These are phyloP conservation scores for Aspergillus saccharolyticus DNA, from an alignment of 495 filamentous ascomycete genomes.

Conservation along the genomic window DNA sequence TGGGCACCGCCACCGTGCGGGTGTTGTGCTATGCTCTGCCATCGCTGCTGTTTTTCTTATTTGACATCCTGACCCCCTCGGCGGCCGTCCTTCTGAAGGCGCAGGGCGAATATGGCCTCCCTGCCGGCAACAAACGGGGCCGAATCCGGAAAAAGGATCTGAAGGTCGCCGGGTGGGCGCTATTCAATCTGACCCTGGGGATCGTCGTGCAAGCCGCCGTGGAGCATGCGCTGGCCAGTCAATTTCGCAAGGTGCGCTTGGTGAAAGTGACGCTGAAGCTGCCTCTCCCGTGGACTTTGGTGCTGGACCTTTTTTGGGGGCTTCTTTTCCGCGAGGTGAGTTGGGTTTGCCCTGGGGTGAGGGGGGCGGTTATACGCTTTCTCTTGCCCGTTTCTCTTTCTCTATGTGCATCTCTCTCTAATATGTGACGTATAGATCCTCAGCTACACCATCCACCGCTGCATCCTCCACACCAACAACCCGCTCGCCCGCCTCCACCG, in stretches of 20 bases:
- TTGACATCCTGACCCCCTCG: conserved; percentile 66
- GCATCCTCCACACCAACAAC: conserved; percentile 53
- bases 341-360: not conserved
- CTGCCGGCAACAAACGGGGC: conserved; percentile 48
- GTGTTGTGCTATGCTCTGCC: conserved; percentile 68
- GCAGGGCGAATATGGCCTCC: conserved; percentile 59
- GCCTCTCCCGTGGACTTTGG: conserved; percentile 53
- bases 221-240: conserved; percentile 50
- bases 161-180: conserved; percentile 47
- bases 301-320: not conserved
- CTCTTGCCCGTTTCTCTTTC: not conserved
- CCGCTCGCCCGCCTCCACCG: conserved; percentile 47
- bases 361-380: not conserved
- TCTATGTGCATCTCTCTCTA: too few species aligned
- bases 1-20: conserved; percentile 63
- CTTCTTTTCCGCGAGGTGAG: not conserved
- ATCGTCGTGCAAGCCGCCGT: conserved; percentile 51
- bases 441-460: conserved; percentile 69
- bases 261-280: conserved; percentile 53
- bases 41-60: conserved; percentile 64
- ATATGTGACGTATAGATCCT: conserved; percentile 36
- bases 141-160: conserved; percentile 28
- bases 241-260: conserved; percentile 48
- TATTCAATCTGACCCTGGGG: conserved; percentile 62
- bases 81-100: conserved; percentile 64